Conservation (phyloP, 23 red algal genomes). For the Chondrus crispus region DNA sequence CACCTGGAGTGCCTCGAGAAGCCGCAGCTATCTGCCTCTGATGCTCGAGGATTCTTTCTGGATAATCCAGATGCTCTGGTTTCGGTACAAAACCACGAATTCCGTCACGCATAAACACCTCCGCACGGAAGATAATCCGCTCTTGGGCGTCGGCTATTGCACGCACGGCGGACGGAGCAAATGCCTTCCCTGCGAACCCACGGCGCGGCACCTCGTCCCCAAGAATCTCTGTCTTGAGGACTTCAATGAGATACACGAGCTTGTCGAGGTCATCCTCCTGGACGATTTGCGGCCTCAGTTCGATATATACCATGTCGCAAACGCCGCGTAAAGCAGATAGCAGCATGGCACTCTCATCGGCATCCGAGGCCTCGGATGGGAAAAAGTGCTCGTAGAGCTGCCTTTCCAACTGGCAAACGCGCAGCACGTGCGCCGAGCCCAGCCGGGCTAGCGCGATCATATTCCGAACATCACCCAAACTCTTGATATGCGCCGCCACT, state of each 20-base stretch:
- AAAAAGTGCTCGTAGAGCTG: slow-evolving; percentile 83
- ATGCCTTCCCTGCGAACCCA: slow-evolving; percentile 46
- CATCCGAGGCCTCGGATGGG: slow-evolving; percentile 17
- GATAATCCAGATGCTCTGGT: slow-evolving; percentile 70
- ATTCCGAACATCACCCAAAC: slow-evolving; percentile 54
- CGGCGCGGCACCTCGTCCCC: slow-evolving; percentile 57
- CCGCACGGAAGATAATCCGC: slow-evolving; percentile 86
- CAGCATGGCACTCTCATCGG: slow-evolving; percentile 14
- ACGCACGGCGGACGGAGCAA: slow-evolving; percentile 45
- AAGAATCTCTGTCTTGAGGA: slow-evolving; percentile 75
- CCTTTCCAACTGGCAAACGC: slow-evolving; percentile 63
- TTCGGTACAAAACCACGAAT: slow-evolving; percentile 70
- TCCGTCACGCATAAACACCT: slow-evolving; percentile 79
- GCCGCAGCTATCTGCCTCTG: background rate
- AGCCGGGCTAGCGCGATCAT: slow-evolving; percentile 58
- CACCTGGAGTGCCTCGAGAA: background rate
- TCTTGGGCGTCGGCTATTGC: slow-evolving; percentile 87
- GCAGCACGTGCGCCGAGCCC: slow-evolving; percentile 55
- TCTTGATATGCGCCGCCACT: slow-evolving; percentile 52
- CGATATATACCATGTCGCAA: slow-evolving; percentile 58
- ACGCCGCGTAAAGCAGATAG: slow-evolving; percentile 27
- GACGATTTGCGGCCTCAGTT: slow-evolving; percentile 71
- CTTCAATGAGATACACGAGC: slow-evolving; percentile 79
- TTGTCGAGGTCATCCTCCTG: slow-evolving; percentile 76
- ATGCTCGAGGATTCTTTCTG: slow-evolving; percentile 30